Conservation (phyloP, 192 early-diverging fungal species). For the Lunasporangiospora selenospora region DNA sequence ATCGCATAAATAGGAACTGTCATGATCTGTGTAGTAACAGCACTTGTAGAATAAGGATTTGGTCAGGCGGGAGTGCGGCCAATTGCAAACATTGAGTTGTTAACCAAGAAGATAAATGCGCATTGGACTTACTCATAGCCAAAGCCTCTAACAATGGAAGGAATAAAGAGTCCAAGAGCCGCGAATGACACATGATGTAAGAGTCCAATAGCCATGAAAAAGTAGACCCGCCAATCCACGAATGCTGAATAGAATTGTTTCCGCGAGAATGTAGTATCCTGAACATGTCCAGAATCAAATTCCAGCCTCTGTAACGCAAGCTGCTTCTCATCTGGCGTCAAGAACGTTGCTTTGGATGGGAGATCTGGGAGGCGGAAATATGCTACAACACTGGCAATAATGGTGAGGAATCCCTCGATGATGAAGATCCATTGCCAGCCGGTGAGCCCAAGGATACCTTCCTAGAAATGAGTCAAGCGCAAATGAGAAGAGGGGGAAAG, state of each 20-base stretch:
- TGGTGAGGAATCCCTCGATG: slow-evolving; percentile 57
- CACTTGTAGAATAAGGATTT: too few species aligned
- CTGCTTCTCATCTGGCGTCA: slow-evolving; percentile 50
- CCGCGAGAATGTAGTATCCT: slow-evolving; percentile 50
- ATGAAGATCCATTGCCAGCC: slow-evolving; percentile 70
- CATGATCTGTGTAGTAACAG: too few species aligned
- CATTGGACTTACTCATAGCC: slow-evolving; percentile 48
- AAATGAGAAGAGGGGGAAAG: too few species aligned
- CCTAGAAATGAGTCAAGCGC: slow-evolving; percentile 56
- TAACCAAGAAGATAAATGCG: neutral
- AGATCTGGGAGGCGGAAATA: slow-evolving; percentile 53
- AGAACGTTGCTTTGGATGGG: slow-evolving; percentile 49
- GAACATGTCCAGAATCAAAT: slow-evolving; percentile 49
- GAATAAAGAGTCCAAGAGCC: slow-evolving; percentile 68
- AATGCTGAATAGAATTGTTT: slow-evolving; percentile 44
- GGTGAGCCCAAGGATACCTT: slow-evolving; percentile 44
- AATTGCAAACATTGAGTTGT: neutral
- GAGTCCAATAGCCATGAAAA: slow-evolving; percentile 62
- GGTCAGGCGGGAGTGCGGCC: neutral
- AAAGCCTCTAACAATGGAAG: slow-evolving; percentile 68
- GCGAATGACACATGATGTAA: slow-evolving; percentile 62
- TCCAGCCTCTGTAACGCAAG: slow-evolving; percentile 44
- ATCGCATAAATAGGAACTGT: too few species aligned
- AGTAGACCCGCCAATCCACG: slow-evolving; percentile 49
- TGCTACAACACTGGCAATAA: slow-evolving; percentile 23